These are phyloP conservation scores for Camellia sinensis DNA, from an alignment of 148 eudicot species.

Conservation along the genomic window DNA sequence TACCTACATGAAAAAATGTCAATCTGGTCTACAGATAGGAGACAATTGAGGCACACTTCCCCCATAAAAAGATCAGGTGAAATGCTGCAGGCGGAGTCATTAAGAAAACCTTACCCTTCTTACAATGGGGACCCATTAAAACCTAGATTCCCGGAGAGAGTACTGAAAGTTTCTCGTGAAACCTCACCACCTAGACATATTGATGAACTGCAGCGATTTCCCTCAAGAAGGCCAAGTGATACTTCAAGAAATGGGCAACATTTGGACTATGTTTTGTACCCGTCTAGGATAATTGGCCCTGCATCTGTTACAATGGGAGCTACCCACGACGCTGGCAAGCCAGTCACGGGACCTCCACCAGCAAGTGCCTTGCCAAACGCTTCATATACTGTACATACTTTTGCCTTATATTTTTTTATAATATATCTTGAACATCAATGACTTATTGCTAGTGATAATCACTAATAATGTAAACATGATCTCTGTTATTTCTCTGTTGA, in stretches of 20 bases:
- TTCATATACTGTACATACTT: constrained; percentile 18
- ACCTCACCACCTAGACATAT: constrained; percentile 20
- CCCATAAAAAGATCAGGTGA: constrained; percentile 12
- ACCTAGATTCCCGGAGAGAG: constrained; percentile 22
- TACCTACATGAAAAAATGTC: constrained; percentile 14
- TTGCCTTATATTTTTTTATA: background rate
- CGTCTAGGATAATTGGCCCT: constrained; percentile 16
- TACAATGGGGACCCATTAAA: constrained; percentile 7
- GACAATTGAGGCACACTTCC: constrained; percentile 10
- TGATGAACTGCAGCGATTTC: constrained; percentile 12
- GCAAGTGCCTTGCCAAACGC: constrained; percentile 27
- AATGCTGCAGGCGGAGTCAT: constrained; percentile 7
- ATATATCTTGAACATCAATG: background rate
- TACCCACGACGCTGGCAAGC: constrained; percentile 14
- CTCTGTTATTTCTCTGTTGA: background rate
- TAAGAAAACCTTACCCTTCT: constrained; percentile 13
- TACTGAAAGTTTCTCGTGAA: constrained; percentile 9
- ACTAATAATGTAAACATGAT: background rate
- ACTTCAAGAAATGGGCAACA: constrained; percentile 14
- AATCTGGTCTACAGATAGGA: constrained; percentile 11
- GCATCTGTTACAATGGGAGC: constrained; percentile 2
- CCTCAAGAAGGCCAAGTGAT: constrained; percentile 21
- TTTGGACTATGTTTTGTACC: background rate
- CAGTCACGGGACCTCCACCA: constrained; percentile 14
- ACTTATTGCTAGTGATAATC: background rate